These are phyloP conservation scores for Penstemon eatonii DNA, from an alignment of 257 asterid genomes.

Conservation along the genomic window DNA sequence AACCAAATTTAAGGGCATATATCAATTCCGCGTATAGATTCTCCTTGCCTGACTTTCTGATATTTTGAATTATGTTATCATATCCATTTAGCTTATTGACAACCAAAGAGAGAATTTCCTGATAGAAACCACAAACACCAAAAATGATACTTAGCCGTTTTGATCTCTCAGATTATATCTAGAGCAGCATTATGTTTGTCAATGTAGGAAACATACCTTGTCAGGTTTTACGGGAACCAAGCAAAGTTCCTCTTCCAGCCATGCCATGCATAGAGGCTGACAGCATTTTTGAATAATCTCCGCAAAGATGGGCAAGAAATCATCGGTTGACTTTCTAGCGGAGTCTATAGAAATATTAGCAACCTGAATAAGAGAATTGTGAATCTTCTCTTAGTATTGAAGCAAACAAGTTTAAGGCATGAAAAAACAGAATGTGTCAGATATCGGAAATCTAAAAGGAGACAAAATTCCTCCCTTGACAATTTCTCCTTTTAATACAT, in stretches of 20 bases:
- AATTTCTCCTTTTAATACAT: constrained; percentile 7
- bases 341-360: constrained; percentile 48
- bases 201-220: constrained; percentile 50
- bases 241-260: constrained; percentile 88
- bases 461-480: background rate
- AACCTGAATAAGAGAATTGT: constrained; percentile 53
- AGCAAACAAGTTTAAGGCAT: constrained; percentile 15
- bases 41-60: constrained; percentile 77
- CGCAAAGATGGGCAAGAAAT: constrained; percentile 44
- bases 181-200: constrained; percentile 9
- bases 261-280: constrained; percentile 72
- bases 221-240: constrained; percentile 49
- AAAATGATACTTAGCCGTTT: constrained; percentile 15
- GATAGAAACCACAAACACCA: constrained; percentile 29
- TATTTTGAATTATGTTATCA: constrained; percentile 57
- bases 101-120: constrained; percentile 64
- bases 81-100: constrained; percentile 57
- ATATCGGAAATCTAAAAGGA: background rate
- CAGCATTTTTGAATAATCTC: constrained; percentile 60
- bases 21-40: constrained; percentile 59
- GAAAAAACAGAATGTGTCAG: background rate
- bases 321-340: constrained; percentile 37
- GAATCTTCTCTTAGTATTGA: constrained; percentile 10
- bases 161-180: constrained; percentile 12
- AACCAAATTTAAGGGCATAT: constrained; percentile 70